These are phyloP conservation scores for Cladophialophora bantiana DNA, from an alignment of 2,329 filamentous ascomycete species.

Conservation along the genomic window DNA sequence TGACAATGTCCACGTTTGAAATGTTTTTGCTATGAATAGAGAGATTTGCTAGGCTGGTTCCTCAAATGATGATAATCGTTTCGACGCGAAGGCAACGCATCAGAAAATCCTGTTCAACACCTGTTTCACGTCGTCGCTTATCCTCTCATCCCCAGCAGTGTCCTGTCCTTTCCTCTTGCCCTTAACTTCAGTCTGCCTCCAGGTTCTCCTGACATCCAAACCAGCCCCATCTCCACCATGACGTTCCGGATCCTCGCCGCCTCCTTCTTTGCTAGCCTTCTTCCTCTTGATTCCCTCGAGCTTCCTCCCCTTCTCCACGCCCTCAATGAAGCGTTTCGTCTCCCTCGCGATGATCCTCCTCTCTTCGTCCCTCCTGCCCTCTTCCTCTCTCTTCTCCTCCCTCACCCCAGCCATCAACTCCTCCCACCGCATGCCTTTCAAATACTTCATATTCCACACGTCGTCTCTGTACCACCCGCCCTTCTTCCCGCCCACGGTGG, in stretches of 20 bases:
- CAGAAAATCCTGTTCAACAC: constrained; percentile 57
- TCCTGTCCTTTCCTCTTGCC: constrained; percentile 37
- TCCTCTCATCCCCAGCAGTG: constrained; percentile 39
- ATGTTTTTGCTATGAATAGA: neutral
- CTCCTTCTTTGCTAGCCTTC: constrained; percentile 48
- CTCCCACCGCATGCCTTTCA: constrained; percentile 52
- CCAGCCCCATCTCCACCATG: constrained; percentile 28
- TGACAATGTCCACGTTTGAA: neutral
- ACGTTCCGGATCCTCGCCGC: constrained; percentile 27
- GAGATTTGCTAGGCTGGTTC: constrained; percentile 1
- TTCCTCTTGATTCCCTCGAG: constrained; percentile 54
- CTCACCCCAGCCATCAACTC: constrained; percentile 55
- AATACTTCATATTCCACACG: constrained; percentile 56
- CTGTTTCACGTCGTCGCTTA: constrained; percentile 52
- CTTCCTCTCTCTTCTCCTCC: constrained; percentile 51
- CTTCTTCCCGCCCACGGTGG: constrained; percentile 53
- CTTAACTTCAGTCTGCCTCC: constrained; percentile 53
- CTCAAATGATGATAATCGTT: neutral
- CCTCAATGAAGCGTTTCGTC: constrained; percentile 53
- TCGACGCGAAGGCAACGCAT: constrained; percentile 14
- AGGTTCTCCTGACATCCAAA: constrained; percentile 43
- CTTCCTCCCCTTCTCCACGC: constrained; percentile 46
- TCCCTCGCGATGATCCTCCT: constrained; percentile 52
- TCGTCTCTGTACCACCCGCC: constrained; percentile 56
- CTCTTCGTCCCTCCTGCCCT: constrained; percentile 52